Base-by-base conservation (phyloP, 306 rosid genomes). In the Prosopis cineraria region DNA sequence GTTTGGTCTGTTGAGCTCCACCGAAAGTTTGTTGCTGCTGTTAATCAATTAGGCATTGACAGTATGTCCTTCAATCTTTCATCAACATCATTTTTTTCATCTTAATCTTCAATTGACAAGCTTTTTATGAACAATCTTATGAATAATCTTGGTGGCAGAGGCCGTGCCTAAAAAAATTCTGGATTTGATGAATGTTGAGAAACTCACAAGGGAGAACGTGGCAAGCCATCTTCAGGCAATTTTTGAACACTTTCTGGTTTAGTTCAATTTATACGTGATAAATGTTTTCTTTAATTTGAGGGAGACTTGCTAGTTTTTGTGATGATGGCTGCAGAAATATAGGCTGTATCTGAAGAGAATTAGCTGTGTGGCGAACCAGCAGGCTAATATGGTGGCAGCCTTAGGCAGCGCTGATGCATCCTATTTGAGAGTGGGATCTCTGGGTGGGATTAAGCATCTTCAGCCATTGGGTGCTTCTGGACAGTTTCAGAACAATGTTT, bases 1-100 rank as follows among this genome's bases (percentile, higher is more conserved):
- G 99, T 96, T 86, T 93, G 99, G 99, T 93, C 99, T 22, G 91
- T 91, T 16, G 97, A 96, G 39, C 90, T 96, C 81, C 99, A 96
- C 76, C 87, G 93, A 86, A 96, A 96, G 85, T 96, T 96, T 77
- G 98, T 96, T 11, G 89, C 88, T 5, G 97, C 99, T 58, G 99
- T 96, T 81, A 86, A 91, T 79, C 98, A 93, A 78, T 80, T 96
- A 62, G 98, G 99, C 84, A 85, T 96, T 72, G 99, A 96, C 84
- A 96, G 99, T 96, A 86, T 24, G 97, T 82, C 81, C 82, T 81
- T 81, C 43, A 73, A 11, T 85, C 82, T 83, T 81, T 37, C n/a
- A 70, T 22, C 72, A 39, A 11, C 0, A 22, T 40, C 1, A 10
- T 11, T 10, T 0, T 29, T 25, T 10, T 27, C 2, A 47, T 45